phyloP scores from a whole-genome alignment of 345 rosid species.

The Populus deltoides region DNA sequence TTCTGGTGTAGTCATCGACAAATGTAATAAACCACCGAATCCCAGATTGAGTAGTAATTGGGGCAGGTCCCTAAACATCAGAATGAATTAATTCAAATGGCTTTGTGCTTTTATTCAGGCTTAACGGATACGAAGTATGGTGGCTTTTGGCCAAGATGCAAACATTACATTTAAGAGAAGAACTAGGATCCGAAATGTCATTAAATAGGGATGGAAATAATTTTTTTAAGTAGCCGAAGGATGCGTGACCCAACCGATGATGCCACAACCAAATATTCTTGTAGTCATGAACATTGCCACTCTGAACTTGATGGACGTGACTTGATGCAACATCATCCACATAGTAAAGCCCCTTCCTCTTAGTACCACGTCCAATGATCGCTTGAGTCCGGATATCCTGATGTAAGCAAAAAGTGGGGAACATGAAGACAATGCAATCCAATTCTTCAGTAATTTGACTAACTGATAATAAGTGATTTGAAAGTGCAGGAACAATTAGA shows the following conservation, averaged over 20 bases:
- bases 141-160: not conserved
- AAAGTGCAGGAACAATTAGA: not conserved
- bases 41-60: too few species aligned
- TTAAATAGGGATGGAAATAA: not conserved
- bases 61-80: too few species aligned
- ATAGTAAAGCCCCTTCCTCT: not conserved
- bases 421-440: not conserved
- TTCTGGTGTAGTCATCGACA: too few species aligned
- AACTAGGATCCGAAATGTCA: not conserved
- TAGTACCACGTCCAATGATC: slow-evolving; percentile 3
- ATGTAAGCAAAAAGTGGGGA: not conserved
- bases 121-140: not conserved
- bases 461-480: not conserved
- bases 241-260: not conserved
- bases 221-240: not conserved
- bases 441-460: not conserved
- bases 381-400: not conserved
- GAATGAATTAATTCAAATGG: not conserved
- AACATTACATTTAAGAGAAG: not conserved
- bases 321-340: too few species aligned
- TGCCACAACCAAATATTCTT: not conserved
- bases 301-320: not conserved
- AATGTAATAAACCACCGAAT: too few species aligned
- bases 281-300: too few species aligned
- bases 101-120: not conserved